Evolutionary conservation across 176 grass and related monocot genomes (phyloP), one percentile per base, ranked within the genome.

Genomic region (Typha latifolia): DNA sequence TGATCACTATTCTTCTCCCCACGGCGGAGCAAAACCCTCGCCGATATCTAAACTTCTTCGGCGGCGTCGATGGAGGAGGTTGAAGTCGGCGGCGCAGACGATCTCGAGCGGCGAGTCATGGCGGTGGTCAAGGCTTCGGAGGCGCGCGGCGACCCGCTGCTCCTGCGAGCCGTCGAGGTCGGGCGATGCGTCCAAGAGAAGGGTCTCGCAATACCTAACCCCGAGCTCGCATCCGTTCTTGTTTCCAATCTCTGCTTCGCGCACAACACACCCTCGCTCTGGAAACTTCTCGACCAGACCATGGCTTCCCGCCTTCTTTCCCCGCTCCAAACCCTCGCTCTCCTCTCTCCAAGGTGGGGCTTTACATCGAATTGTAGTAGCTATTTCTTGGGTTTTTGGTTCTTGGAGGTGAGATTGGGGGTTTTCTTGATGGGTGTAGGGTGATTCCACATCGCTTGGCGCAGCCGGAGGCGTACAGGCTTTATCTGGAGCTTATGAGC

Each of bases 271-370:
- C 76, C 94, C 49, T 90, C 85, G n/a, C 70, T 99, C 10, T 99
- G 94, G 94, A 99, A 93, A 79, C 94, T 99, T 69, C 73, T 99
- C 4, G 94, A 85, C 68, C 89, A 99, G 69, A 84, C 94, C 63
- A 69, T 93, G 53, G 68, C 81, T 1, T 90, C 81, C 12, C 83
- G 89, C 49, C 73, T 99, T 49, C 72, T 99, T 62, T 72, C 67
- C 70, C 81, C 89, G 66, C 81, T 85, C 68, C 89, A 99, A 64
- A 85, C 83, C 65, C 89, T 99, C 47, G 94, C 94, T 57, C 86
- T 99, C 76, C 89, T 99, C 68, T 93, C 83, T 4, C 59, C 84
- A 34, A 97, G 85, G 93, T 91, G 66, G 13, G 5, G 52, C 14
- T 18, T 49, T 2, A 8, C 12, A 50, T 31, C 49, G 6, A 15